Evolutionary conservation across 1,139 yeast species (phyloP).

Genomic region (Citeromyces hawaiiensis): DNA sequence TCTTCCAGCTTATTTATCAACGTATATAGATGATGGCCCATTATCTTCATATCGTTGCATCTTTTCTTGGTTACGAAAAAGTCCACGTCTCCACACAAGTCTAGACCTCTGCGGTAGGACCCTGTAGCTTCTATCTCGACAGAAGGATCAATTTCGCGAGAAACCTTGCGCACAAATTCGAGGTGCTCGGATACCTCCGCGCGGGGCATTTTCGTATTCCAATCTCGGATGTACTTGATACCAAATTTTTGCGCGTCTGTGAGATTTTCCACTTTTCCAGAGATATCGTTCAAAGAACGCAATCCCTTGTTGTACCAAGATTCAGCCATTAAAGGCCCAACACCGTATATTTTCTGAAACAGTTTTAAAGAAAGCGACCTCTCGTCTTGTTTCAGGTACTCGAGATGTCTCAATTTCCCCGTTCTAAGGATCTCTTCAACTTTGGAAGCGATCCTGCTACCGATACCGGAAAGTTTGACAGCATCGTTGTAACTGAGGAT

Average conservation of each 20-base stretch:
- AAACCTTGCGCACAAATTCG: conserved; percentile 19
- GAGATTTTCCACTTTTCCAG: conserved; percentile 16
- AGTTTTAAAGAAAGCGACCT: conserved; percentile 17
- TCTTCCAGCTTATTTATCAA: conserved; percentile 15
- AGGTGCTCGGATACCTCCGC: conserved; percentile 30
- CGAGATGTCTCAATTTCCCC: conserved; percentile 24
- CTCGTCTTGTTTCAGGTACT: conserved; percentile 15
- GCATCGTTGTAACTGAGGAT: conserved; percentile 29
- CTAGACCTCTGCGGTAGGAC: conserved; percentile 37
- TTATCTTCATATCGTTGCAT: conserved; percentile 16
- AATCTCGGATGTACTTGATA: conserved; percentile 35
- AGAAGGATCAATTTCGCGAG: conserved; percentile 22
- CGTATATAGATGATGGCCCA: conserved; percentile 17
- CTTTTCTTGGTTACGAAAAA: conserved; percentile 30
- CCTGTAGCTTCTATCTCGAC: conserved; percentile 34
- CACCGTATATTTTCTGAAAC: conserved; percentile 36
- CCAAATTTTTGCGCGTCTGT: conserved; percentile 29
- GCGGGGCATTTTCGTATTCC: conserved; percentile 32
- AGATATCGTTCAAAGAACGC: conserved; percentile 26
- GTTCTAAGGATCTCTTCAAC: conserved; percentile 32
- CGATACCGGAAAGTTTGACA: conserved; percentile 25
- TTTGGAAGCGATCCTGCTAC: conserved; percentile 30
- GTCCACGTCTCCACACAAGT: conserved; percentile 45
- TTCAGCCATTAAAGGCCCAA: conserved; percentile 33
- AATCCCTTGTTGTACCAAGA: conserved; percentile 27